These are phyloP conservation scores for Sherardia arvensis DNA, from an alignment of 257 asterid species.

Conservation along the genomic window DNA sequence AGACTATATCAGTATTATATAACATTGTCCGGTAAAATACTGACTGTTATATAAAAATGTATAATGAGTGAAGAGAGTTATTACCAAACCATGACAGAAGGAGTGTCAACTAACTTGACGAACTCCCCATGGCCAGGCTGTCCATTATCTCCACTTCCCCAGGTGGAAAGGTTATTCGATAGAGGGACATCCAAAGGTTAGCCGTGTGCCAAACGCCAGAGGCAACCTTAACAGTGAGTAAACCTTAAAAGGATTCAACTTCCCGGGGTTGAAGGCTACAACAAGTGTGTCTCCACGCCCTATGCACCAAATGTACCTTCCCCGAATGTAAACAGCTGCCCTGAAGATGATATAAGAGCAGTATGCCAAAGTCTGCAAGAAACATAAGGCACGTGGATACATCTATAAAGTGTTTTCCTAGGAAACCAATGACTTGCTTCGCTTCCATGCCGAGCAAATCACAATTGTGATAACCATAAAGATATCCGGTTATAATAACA, in stretches of 20 bases:
- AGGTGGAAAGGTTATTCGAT: conserved; percentile 62
- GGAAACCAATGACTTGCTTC: conserved; percentile 81
- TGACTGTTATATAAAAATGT: no score
- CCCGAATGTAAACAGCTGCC: conserved; percentile 68
- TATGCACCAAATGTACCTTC: conserved; percentile 82
- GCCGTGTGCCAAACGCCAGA: conserved; percentile 97
- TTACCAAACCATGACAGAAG: no score
- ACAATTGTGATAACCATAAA: conserved; percentile 49
- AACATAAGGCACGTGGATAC: conserved; percentile 51
- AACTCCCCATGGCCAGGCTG: conserved; percentile 69
- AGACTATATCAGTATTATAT: no score
- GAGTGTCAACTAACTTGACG: no score
- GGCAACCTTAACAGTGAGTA: conserved; percentile 41
- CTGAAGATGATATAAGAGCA: conserved; percentile 48
- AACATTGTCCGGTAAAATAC: no score
- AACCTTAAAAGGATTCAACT: conserved; percentile 59
- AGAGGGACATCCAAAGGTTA: conserved; percentile 21
- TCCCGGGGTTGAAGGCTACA: conserved; percentile 43
- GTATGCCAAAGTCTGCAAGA: conserved; percentile 98
- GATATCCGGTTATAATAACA: conserved; percentile 61
- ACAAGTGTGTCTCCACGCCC: conserved; percentile 58
- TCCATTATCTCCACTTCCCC: conserved; percentile 87
- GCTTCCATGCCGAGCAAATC: conserved; percentile 65
- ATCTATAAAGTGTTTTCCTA: conserved; percentile 43
- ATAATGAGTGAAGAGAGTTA: no score